These are phyloP conservation scores for Coemansia sp. DNA, from an alignment of 192 early-diverging fungal genomes.

Conservation along the genomic window DNA sequence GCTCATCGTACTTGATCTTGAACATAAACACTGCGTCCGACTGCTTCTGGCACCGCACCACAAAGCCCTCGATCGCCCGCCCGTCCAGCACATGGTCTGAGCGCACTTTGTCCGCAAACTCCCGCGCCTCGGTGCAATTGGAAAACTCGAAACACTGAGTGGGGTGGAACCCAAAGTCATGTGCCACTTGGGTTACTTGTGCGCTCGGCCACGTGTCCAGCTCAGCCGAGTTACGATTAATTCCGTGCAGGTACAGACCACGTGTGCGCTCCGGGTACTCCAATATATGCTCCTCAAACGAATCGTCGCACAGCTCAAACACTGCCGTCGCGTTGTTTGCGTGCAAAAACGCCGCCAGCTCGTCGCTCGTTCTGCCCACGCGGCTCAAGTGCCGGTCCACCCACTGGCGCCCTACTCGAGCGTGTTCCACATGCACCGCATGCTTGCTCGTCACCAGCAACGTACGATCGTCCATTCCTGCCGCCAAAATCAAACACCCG, in stretches of 20 bases:
- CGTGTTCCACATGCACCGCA: constrained; percentile 37
- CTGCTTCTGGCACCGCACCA: constrained; percentile 69
- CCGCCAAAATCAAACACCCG: constrained; percentile 90
- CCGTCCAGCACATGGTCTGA: constrained; percentile 65
- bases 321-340: constrained; percentile 79
- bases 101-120: constrained; percentile 68
- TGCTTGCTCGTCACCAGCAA: constrained; percentile 93
- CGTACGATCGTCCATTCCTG: constrained; percentile 59
- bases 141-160: constrained; percentile 60
- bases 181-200: constrained; percentile 63
- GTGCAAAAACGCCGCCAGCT: constrained; percentile 71
- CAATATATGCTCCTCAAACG: constrained; percentile 93
- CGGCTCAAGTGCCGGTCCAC: constrained; percentile 63
- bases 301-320: constrained; percentile 85
- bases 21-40: constrained; percentile 60
- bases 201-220: constrained; percentile 72
- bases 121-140: constrained; percentile 62
- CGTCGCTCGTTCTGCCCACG: constrained; percentile 57
- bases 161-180: constrained; percentile 69
- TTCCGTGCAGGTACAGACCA: constrained; percentile 89
- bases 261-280: constrained; percentile 74
- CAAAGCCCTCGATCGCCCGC: constrained; percentile 89
- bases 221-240: constrained; percentile 76
- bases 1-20: constrained; percentile 95
- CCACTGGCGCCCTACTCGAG: constrained; percentile 75